A percentile compares a stretch with the other conserved stretches of the same genome.
These are phyloP conservation scores for Boletus edulis DNA, from an alignment of 768 basidiomycete genomes.

Conservation along the genomic window DNA sequence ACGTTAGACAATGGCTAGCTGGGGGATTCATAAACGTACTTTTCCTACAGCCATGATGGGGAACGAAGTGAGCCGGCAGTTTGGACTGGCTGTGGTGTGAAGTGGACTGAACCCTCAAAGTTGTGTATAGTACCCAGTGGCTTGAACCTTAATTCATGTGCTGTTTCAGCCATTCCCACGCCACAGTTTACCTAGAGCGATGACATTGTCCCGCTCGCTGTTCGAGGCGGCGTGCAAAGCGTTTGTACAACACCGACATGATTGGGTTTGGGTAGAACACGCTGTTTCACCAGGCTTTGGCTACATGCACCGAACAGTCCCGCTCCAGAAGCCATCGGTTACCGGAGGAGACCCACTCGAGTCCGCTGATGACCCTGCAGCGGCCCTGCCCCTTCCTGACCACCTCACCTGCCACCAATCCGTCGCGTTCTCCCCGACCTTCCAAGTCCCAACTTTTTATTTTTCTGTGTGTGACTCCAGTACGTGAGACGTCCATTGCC, in stretches of 20 bases:
- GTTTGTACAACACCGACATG: constrained; percentile 40
- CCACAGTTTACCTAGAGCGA: constrained; percentile 21
- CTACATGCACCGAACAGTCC: constrained; percentile 43
- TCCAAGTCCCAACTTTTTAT: constrained; percentile 81
- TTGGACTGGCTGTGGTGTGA: constrained; percentile 45
- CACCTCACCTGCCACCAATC: constrained; percentile 56
- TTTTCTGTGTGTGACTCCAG: constrained; percentile 68
- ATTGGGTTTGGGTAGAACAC: constrained; percentile 66
- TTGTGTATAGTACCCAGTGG: constrained; percentile 38
- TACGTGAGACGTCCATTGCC: constrained; percentile 41
- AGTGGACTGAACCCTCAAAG: constrained; percentile 1
- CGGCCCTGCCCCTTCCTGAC: constrained; percentile 27
- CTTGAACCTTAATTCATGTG: constrained; percentile 57
- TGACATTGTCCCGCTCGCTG: constrained; percentile 47
- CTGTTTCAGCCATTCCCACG: constrained; percentile 44
- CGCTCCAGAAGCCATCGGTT: constrained; percentile 15
- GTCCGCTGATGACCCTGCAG: constrained; percentile 39
- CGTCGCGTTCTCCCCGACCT: constrained; percentile 75
- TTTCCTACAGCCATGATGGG: constrained; percentile 86
- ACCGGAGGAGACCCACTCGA: constrained; percentile 17
- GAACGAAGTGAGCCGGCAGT: constrained; percentile 42
- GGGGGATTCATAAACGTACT: constrained; percentile 40
- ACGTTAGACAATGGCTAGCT: neutral
- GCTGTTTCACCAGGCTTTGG: constrained; percentile 45
- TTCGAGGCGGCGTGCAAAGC: constrained; percentile 61